Evolutionary conservation across 805 yeast genomes (phyloP).

Genomic region (Wickerhamiella azyma): DNA sequence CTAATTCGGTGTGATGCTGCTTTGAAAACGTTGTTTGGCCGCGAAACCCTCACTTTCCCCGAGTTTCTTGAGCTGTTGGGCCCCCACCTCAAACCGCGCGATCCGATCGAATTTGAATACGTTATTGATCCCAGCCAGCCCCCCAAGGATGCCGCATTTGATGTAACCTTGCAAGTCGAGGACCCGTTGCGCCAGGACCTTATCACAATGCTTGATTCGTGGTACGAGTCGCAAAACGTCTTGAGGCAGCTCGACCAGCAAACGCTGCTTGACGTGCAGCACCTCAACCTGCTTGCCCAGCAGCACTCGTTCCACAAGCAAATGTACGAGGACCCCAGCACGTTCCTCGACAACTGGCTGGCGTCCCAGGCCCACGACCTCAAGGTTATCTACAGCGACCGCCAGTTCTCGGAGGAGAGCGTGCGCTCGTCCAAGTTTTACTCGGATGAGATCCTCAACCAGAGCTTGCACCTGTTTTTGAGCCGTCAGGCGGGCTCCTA

Average conservation of each 20-base stretch:
- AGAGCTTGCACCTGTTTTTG: conserved; percentile 63
- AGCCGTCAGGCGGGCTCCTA: conserved; percentile 23
- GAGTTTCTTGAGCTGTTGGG: conserved; percentile 57
- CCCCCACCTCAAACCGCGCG: conserved; percentile 58
- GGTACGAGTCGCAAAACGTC: conserved; percentile 30
- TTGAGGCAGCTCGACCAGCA: conserved; percentile 33
- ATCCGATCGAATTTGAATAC: conserved; percentile 68
- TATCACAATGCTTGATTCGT: conserved; percentile 28
- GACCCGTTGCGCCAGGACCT: conserved; percentile 27
- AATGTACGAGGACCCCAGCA: conserved; percentile 63
- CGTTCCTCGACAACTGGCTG: conserved; percentile 57
- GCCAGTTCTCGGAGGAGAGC: conserved; percentile 74
- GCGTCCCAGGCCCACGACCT: conserved; percentile 73
- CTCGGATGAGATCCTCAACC: conserved; percentile 61
- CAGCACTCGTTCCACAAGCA: conserved; percentile 69
- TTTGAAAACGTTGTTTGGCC: conserved; percentile 32
- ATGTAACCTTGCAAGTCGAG: conserved; percentile 47
- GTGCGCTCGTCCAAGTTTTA: conserved; percentile 78
- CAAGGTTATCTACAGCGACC: conserved; percentile 79
- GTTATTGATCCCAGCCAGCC: conserved; percentile 64
- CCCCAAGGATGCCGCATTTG: conserved; percentile 62
- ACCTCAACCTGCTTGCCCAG: conserved; percentile 38
- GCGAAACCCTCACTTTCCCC: conserved; percentile 44
- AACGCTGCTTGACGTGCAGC: conserved; percentile 36
- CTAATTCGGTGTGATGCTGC: conserved; percentile 38